Conservation (phyloP, 306 rosid genomes). For the Prunus armeniaca region DNA sequence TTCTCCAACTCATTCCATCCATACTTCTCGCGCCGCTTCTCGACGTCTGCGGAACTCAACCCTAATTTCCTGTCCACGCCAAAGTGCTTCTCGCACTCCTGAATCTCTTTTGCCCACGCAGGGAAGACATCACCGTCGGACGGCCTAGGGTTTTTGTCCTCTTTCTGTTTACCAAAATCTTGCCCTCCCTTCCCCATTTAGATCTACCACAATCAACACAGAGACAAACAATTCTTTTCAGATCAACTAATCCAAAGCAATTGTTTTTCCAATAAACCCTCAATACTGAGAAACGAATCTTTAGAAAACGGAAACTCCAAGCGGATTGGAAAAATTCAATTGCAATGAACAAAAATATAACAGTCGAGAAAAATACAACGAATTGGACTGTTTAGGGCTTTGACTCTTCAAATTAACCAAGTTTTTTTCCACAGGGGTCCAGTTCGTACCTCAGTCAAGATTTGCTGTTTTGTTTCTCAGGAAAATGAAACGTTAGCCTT, state of each 20-base stretch:
- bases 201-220: slow-evolving; percentile 16
- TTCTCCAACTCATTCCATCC: slow-evolving; percentile 83
- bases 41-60: slow-evolving; percentile 45
- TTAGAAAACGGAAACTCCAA: not conserved
- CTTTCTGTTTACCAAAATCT: slow-evolving; percentile 40
- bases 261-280: not conserved
- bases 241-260: not conserved
- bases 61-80: slow-evolving; percentile 48
- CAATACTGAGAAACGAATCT: not conserved
- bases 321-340: not conserved
- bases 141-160: slow-evolving; percentile 21
- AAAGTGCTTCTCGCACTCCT: slow-evolving; percentile 63
- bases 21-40: slow-evolving; percentile 45
- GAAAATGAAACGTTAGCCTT: slow-evolving; percentile 1
- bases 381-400: not conserved
- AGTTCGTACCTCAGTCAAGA: not conserved
- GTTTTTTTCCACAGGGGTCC: not conserved
- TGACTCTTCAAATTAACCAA: not conserved
- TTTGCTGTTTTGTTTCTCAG: slow-evolving; percentile 20
- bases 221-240: not conserved
- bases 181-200: slow-evolving; percentile 64
- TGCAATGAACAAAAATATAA: not conserved
- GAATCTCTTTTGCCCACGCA: slow-evolving; percentile 68
- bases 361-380: not conserved
- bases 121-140: slow-evolving; percentile 39